Percentiles rank a stretch among this genome's conserved stretches.
Conservation (phyloP, 768 basidiomycete genomes). For the Butyriboletus loyo region DNA sequence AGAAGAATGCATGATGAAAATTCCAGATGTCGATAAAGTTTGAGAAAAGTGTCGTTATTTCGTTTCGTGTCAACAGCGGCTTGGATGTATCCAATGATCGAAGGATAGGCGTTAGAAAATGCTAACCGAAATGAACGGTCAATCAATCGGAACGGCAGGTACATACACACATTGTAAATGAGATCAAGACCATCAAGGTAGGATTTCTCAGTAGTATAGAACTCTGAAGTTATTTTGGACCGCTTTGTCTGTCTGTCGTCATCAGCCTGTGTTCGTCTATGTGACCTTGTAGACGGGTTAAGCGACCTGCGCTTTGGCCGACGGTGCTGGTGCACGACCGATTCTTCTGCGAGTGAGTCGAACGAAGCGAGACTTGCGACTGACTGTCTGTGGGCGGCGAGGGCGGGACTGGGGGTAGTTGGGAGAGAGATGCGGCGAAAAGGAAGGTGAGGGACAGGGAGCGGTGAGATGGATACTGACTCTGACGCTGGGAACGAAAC, state of each 20-base stretch:
- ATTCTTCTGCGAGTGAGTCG: conserved; percentile 64
- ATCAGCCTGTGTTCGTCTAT: conserved; percentile 40
- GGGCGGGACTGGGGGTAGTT: conserved; percentile 44
- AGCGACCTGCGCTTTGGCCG: conserved; percentile 36
- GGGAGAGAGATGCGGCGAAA: conserved; percentile 65
- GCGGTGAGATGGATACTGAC: conserved; percentile 21
- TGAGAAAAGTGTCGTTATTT: conserved; percentile 74
- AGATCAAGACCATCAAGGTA: conserved; percentile 83
- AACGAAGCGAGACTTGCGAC: conserved; percentile 70
- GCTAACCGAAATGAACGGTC: conserved; percentile 40
- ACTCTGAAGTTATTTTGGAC: conserved; percentile 71
- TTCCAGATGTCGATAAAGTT: conserved; percentile 94
- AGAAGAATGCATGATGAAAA: conserved; percentile 72
- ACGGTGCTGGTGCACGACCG: conserved; percentile 26
- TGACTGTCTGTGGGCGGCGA: conserved; percentile 50
- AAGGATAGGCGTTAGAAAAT: conserved; percentile 80
- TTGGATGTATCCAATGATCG: conserved; percentile 64
- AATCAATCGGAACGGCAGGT: background rate
- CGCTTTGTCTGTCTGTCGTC: conserved; percentile 54
- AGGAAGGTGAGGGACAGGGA: conserved; percentile 50
- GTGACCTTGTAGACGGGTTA: conserved; percentile 20
- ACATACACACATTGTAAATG: conserved; percentile 67
- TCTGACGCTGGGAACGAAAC: conserved; percentile 35
- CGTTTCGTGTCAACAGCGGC: conserved; percentile 65
- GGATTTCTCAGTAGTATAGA: conserved; percentile 75